Evolutionary conservation across 1,139 yeast genomes (phyloP).

Genomic region (Candida tunisiensis): DNA sequence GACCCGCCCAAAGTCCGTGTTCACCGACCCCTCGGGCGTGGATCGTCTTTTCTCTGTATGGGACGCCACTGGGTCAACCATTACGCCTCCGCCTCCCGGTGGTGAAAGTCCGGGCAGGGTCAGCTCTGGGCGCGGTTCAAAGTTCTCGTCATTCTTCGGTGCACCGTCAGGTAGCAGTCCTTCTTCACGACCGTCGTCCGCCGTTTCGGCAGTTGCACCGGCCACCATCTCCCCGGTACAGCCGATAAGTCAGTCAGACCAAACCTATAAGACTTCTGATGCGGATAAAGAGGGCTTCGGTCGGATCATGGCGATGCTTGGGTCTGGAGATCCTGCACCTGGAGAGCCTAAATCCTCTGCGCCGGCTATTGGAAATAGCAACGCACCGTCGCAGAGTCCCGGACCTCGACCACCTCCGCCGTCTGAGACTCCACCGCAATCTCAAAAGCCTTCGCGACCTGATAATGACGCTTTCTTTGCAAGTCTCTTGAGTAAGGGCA

Average conservation of each 20-base stretch:
- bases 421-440: constrained; percentile 1
- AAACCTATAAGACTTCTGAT: constrained; percentile 5
- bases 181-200: not conserved
- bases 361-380: not conserved
- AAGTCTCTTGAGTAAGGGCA: constrained; percentile 12
- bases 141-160: constrained; percentile 6
- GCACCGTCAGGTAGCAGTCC: not conserved
- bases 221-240: not conserved
- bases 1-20: not conserved
- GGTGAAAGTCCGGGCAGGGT: constrained; percentile 1
- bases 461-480: constrained; percentile 14
- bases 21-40: constrained; percentile 1
- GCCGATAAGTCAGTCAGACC: not conserved
- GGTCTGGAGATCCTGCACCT: constrained; percentile 5
- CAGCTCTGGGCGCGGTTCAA: constrained; percentile 5
- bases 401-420: constrained; percentile 2
- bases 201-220: not conserved
- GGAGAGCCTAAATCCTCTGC: constrained; percentile 1
- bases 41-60: not conserved
- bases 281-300: constrained; percentile 17
- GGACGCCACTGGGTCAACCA: not conserved
- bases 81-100: not conserved
- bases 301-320: constrained; percentile 19
- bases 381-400: not conserved
- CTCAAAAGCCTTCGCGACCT: constrained; percentile 3